Base-by-base conservation (phyloP, 129 eudicot species). In the Escallonia herrerae region DNA sequence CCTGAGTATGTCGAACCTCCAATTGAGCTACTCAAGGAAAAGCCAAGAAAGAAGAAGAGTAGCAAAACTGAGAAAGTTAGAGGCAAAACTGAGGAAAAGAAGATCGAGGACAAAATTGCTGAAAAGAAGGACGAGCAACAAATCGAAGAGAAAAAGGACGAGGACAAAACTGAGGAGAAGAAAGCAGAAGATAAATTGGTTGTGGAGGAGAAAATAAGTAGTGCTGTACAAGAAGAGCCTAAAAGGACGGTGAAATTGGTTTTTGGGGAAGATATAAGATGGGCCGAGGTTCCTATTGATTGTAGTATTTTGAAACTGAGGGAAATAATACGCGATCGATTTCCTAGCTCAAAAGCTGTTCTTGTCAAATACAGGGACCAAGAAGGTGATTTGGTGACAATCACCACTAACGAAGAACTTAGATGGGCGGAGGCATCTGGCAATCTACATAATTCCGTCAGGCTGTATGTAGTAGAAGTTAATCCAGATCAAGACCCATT, bases 301-400 rank as follows among this genome's bases (percentile, higher is more conserved):
- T 86, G 99, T 77, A 77, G 76, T 65, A 71, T 94, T 64, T 45
- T 84, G 55, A 82, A 72, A 68, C 61, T 89, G 63, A 80, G 96
- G 69, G 95, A 94, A 70, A 83, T 86, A 14, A 74, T 94, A 66
- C 57, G 65, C 39, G 95, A 89, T 45, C 84, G 97, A 8, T 94
- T 83, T 62, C 95, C 97, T 0, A 63, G 74, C 68, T 76, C 83
- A 15, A 84, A 82, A 62, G 90, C 96, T 1, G 78, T 89, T 76
- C 86, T 94, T 40, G 68, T 89, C 52, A 94, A 94, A 82, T 94
- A 89, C 50, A 84, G 68, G 77, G 99, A 93, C 60, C 91, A 83
- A 41, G 99, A 93, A 69, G 99, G 96, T 5, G 99, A 93, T 80
- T 67, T 89, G 86, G 83, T 93, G 53, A 93, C 96, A 14, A 84